Evolutionary conservation across 2,329 filamentous ascomycete species (phyloP).

Genomic region (Bipolaris sorokiniana): DNA sequence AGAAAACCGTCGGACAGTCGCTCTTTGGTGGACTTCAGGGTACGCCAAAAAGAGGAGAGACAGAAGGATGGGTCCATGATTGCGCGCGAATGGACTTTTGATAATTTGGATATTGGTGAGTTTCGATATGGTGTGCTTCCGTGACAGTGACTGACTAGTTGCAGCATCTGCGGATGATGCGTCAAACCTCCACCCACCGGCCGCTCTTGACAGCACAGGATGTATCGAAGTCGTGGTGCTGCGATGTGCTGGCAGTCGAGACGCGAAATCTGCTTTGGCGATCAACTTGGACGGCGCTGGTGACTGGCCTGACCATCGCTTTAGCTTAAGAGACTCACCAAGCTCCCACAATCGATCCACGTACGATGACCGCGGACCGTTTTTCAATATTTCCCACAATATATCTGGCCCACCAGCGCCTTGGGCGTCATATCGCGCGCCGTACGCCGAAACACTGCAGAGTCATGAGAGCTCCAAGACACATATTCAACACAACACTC

Average conservation of each 20-base stretch:
- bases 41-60: conserved; percentile 62
- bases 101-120: conserved; percentile 56
- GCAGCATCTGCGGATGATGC: conserved; percentile 49
- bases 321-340: conserved; percentile 19
- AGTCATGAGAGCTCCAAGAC: conserved; percentile 13
- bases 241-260: conserved; percentile 47
- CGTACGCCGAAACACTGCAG: conserved; percentile 22
- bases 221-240: conserved; percentile 58
- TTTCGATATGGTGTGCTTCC: neutral
- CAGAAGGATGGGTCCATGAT: conserved; percentile 55
- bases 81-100: conserved; percentile 61
- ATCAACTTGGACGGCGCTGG: conserved; percentile 41
- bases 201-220: conserved; percentile 51
- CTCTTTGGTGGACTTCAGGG: conserved; percentile 55
- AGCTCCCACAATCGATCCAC: conserved; percentile 1
- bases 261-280: conserved; percentile 21
- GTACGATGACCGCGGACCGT: conserved; percentile 28
- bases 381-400: neutral
- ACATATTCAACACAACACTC: conserved; percentile 2
- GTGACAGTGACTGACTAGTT: conserved; percentile 15
- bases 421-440: conserved; percentile 14
- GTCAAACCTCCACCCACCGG: conserved; percentile 36
- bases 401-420: conserved; percentile 10
- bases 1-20: conserved; percentile 36
- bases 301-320: conserved; percentile 24